Base-by-base conservation (phyloP, 306 rosid genomes). In the Acacia crassicarpa region DNA sequence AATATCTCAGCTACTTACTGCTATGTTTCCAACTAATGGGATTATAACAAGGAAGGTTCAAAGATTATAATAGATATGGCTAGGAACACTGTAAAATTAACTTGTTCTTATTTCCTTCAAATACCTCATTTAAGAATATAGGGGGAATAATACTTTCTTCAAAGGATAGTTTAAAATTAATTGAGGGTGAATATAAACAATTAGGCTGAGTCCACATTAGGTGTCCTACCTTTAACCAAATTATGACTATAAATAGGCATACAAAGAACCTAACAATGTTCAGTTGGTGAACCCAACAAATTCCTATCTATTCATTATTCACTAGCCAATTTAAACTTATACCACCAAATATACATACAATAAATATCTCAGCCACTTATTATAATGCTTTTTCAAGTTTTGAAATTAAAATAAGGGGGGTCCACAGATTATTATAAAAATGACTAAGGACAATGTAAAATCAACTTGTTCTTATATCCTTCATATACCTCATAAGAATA, bases 81-180 rank as follows among this genome's bases (percentile, higher is more conserved):
- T 19, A 61, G 35, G 32, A 61, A 25, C 66, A 59, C 11, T 59
- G 33, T 22, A 59, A 59, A 56, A 20, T 56, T 56, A 56, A 27
- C 9, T 19, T 13, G 67, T 51, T 83, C 27, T 65, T 65, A 83
- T 63, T 83, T 65, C 76, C 38, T 48, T 22, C 62, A 78, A 65
- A 73, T 44, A 53, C 44, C n/a, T 51, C 22, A 62, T 62, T 27
- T 25, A 11, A 25, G 19, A 62, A 23, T 23, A 62, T 62, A 17
- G 8, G 70, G 56, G 41, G 20, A 41, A 25, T 1, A 76, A 58
- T 38, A 19, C 20, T 38, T 54, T n/a, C 16, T 66, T 17, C 45
- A 44, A 54, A 35, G 33, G 16, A n/a, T 17, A 67, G 46, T 35
- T 73, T 40, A 61, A 9, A 62, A 2, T 23, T 6, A 27, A 10